Conservation (phyloP, 495 filamentous ascomycete species). For the Hyaloscypha hepaticicola region DNA sequence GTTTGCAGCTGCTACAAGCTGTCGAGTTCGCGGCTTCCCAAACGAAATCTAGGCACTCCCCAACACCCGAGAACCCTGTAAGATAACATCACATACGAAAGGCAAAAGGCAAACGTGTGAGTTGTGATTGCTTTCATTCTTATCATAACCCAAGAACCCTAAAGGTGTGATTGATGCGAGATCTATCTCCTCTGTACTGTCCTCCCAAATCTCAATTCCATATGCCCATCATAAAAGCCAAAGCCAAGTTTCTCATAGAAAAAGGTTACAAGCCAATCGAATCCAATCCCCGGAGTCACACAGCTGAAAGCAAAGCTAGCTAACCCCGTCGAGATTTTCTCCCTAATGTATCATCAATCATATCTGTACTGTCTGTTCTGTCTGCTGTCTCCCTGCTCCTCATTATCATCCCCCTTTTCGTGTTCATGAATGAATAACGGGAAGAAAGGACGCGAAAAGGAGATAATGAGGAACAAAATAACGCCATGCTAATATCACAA, state of each 20-base stretch:
- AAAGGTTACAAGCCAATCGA: background rate
- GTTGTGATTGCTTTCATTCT: constrained; percentile 13
- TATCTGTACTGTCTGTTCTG: constrained; percentile 1
- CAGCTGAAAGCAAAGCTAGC: background rate
- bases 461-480: constrained; percentile 10
- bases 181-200: constrained; percentile 16
- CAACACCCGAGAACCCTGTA: background rate
- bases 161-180: constrained; percentile 13
- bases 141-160: background rate
- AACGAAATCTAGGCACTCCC: no score
- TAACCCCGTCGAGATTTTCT: constrained; percentile 28
- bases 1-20: no score
- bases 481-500: constrained; percentile 32
- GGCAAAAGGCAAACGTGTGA: background rate
- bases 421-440: constrained; percentile 4
- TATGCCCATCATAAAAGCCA: background rate
- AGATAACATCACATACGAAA: constrained; percentile 1
- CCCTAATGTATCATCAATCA: constrained; percentile 10
- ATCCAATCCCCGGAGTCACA: constrained; percentile 29
- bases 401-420: constrained; percentile 4
- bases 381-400: background rate
- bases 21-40: no score
- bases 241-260: background rate
- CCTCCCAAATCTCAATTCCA: background rate
- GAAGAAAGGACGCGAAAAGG: constrained; percentile 12